These are phyloP conservation scores for Cystobasidium sp. DNA, from an alignment of 1,284 basidiomycete species.

Conservation along the genomic window DNA sequence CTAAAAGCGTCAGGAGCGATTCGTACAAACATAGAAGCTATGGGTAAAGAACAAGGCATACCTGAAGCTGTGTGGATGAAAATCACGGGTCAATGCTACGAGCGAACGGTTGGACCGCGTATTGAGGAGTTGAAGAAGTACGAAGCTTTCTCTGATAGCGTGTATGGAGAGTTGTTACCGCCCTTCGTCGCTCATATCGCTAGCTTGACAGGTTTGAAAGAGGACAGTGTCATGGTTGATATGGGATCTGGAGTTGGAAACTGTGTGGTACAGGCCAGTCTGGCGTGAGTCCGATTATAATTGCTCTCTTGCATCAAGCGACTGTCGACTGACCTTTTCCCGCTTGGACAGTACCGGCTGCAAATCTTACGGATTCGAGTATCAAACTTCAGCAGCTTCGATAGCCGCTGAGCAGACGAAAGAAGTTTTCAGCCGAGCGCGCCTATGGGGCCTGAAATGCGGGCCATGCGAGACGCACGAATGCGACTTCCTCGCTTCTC, in stretches of 20 bases:
- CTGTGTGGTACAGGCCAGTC: constrained; percentile 62
- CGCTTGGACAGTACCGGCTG: constrained; percentile 58
- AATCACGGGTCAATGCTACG: constrained; percentile 63
- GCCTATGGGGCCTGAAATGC: constrained; percentile 61
- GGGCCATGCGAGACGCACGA: constrained; percentile 59
- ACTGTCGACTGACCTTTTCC: background rate
- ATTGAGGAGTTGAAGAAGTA: constrained; percentile 60
- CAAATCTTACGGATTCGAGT: constrained; percentile 61
- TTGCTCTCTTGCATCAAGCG: no score
- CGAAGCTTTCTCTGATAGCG: constrained; percentile 56
- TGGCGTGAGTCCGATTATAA: constrained; percentile 54
- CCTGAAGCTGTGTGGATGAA: constrained; percentile 60
- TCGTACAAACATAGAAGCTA: constrained; percentile 51
- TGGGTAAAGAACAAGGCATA: constrained; percentile 51
- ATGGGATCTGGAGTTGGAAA: constrained; percentile 65
- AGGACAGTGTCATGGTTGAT: constrained; percentile 60
- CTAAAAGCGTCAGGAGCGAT: constrained; percentile 57
- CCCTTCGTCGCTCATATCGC: constrained; percentile 58
- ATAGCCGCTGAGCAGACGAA: constrained; percentile 60
- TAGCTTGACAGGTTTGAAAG: constrained; percentile 55
- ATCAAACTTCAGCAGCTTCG: constrained; percentile 60
- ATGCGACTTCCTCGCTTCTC: constrained; percentile 59
- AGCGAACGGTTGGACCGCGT: constrained; percentile 62
- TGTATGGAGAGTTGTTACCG: constrained; percentile 59
- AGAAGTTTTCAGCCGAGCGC: constrained; percentile 61